Percentiles rank a stretch among this genome's conserved stretches.
Conservation (phyloP, 352 stramenopile genomes). For the Pythium aquatile region DNA sequence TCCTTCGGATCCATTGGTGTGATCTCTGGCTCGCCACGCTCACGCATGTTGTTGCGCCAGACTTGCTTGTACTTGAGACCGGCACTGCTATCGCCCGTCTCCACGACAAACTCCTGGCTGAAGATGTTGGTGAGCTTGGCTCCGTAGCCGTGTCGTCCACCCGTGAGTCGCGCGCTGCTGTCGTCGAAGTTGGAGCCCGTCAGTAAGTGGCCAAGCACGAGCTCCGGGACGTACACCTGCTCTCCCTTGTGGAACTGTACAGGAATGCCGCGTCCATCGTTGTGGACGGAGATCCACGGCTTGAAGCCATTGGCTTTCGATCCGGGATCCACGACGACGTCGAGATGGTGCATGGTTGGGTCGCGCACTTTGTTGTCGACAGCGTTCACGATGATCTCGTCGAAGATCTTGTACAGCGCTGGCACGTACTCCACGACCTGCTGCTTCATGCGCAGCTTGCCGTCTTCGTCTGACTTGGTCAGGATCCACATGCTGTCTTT, state of each 20-base stretch:
- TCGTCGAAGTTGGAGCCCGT: constrained; percentile 99
- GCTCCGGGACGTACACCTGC: constrained; percentile 96
- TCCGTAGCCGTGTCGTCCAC: constrained; percentile 94
- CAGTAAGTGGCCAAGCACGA: constrained; percentile 98
- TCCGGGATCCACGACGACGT: constrained; percentile 69
- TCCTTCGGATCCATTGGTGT: constrained; percentile 72
- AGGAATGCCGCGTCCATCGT: constrained; percentile 98
- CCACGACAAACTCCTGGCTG: constrained; percentile 97
- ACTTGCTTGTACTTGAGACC: constrained; percentile 88
- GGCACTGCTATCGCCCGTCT: constrained; percentile 93
- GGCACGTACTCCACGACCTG: constrained; percentile 77
- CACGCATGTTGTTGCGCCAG: constrained; percentile 97
- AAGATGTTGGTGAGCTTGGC: constrained; percentile 99
- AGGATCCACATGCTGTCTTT: constrained; percentile 83
- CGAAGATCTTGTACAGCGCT: constrained; percentile 99
- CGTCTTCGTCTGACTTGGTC: constrained; percentile 34
- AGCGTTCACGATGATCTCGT: constrained; percentile 99
- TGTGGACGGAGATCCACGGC: constrained; percentile 95
- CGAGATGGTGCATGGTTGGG: constrained; percentile 66
- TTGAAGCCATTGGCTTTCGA: constrained; percentile 52
- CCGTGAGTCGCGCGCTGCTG: constrained; percentile 95
- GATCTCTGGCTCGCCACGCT: constrained; percentile 83
- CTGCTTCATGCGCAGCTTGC: constrained; percentile 58
- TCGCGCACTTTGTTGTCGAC: constrained; percentile 95
- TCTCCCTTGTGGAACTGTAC: constrained; percentile 97